Conservation (phyloP, 768 basidiomycete species). For the Cyclocybe cylindracea region DNA sequence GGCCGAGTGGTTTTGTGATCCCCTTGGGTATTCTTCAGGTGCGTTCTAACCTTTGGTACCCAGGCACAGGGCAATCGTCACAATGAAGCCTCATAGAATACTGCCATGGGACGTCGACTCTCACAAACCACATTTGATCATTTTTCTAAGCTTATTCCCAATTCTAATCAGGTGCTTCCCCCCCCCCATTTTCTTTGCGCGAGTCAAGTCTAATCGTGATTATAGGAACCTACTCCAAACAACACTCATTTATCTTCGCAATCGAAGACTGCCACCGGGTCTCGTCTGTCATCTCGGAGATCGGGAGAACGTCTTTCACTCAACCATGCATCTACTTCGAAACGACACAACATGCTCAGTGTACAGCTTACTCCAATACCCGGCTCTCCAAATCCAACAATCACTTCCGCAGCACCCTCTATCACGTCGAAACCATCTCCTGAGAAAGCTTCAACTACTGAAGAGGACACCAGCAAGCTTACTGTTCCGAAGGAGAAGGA, state of each 20-base stretch:
- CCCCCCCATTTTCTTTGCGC: neutral
- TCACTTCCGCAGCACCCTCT: constrained; percentile 59
- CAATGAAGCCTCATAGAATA: constrained; percentile 48
- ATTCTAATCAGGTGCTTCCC: constrained; percentile 23
- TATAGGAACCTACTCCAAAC: constrained; percentile 6
- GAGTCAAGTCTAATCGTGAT: neutral
- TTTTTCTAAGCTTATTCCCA: constrained; percentile 37
- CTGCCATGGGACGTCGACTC: constrained; percentile 68
- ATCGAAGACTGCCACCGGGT: constrained; percentile 13
- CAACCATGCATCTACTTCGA: constrained; percentile 24
- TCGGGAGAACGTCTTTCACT: constrained; percentile 27
- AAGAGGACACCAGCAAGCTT: constrained; percentile 21
- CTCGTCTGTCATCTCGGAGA: constrained; percentile 25
- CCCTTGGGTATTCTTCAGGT: constrained; percentile 89
- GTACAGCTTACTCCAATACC: constrained; percentile 65
- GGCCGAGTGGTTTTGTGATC: constrained; percentile 88
- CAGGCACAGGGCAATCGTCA: constrained; percentile 2
- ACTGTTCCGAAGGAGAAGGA: constrained; percentile 32
- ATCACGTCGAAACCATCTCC: constrained; percentile 39
- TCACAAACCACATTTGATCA: constrained; percentile 55
- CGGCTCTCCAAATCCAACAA: constrained; percentile 67
- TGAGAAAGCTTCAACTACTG: constrained; percentile 13
- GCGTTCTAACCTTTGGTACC: constrained; percentile 16
- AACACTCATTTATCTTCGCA: constrained; percentile 8
- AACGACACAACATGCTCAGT: constrained; percentile 32